Evolutionary conservation across 2,329 filamentous ascomycete genomes (phyloP).

Genomic region (Fusarium newnesense): DNA sequence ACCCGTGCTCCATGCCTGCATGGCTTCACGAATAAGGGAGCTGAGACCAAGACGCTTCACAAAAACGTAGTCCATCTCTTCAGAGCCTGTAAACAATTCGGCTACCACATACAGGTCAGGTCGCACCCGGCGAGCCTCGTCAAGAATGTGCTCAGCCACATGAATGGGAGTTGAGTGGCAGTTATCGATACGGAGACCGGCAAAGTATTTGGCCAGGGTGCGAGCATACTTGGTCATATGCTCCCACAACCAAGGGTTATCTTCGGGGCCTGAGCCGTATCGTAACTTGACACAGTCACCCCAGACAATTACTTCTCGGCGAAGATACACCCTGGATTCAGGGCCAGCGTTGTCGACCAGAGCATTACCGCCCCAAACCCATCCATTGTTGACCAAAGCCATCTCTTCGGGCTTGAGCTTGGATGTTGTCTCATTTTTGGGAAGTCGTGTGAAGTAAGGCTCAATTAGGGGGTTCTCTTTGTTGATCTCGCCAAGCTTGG

Average conservation of each 20-base stretch:
- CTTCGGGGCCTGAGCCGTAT: constrained; percentile 81
- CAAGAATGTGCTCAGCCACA: constrained; percentile 93
- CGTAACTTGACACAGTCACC: constrained; percentile 97
- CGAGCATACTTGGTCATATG: constrained; percentile 94
- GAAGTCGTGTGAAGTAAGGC: constrained; percentile 92
- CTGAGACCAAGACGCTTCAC: constrained; percentile 92
- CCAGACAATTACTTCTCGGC: constrained; percentile 97
- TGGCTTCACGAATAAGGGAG: constrained; percentile 93
- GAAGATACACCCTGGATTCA: constrained; percentile 90
- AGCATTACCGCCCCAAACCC: constrained; percentile 98
- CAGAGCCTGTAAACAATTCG: constrained; percentile 94
- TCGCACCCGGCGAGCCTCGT: constrained; percentile 88
- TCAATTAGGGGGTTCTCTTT: constrained; percentile 85
- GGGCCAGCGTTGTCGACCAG: constrained; percentile 93
- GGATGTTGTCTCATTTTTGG: constrained; percentile 79
- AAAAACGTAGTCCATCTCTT: constrained; percentile 96
- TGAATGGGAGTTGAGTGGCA: constrained; percentile 96
- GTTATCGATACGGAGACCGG: constrained; percentile 96
- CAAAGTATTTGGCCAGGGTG: constrained; percentile 93
- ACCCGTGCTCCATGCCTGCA: constrained; percentile 97
- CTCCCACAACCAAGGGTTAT: constrained; percentile 95
- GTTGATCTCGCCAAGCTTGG: constrained; percentile 83
- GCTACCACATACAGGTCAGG: constrained; percentile 92
- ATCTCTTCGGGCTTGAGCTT: constrained; percentile 81
- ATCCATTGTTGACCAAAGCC: constrained; percentile 93